Evolutionary conservation across 2,329 filamentous ascomycete species (phyloP).

Genomic region (Nothopassalora personata): DNA sequence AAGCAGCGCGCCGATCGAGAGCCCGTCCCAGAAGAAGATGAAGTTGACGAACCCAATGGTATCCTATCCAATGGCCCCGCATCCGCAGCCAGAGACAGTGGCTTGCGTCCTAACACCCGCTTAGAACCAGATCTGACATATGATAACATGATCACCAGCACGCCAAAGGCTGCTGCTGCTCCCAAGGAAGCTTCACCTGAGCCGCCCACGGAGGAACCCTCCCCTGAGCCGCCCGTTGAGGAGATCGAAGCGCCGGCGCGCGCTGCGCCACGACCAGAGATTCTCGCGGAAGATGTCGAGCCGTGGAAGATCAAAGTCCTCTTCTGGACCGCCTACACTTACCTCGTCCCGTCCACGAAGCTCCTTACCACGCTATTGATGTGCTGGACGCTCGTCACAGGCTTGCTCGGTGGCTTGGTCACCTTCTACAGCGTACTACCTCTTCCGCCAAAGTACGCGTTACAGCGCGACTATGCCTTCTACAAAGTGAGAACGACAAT

Average conservation of each 20-base stretch:
- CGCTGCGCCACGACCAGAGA: not conserved
- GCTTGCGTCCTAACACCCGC: not conserved
- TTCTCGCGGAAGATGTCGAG: not conserved
- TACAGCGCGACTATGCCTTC: not conserved
- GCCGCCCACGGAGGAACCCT: not conserved
- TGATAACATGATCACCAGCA: not conserved
- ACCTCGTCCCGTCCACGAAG: not conserved
- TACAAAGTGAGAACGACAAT: not conserved
- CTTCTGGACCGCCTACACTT: not conserved
- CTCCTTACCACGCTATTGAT: not conserved
- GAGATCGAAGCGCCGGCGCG: not conserved
- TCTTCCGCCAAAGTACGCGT: not conserved
- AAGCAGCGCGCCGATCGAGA: not conserved
- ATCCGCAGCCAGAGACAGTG: not conserved
- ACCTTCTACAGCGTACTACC: not conserved
- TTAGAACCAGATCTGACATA: not conserved
- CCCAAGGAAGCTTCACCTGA: not conserved
- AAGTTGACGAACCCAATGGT: not conserved
- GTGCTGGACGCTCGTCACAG: not conserved
- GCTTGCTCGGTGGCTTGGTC: not conserved
- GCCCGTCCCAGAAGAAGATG: not conserved
- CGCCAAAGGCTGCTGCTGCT: not conserved
- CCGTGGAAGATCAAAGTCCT: not conserved
- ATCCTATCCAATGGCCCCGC: not conserved
- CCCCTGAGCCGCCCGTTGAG: not conserved